Conservation (phyloP, 495 filamentous ascomycete species). For the Saxispiralis lemnorum region DNA sequence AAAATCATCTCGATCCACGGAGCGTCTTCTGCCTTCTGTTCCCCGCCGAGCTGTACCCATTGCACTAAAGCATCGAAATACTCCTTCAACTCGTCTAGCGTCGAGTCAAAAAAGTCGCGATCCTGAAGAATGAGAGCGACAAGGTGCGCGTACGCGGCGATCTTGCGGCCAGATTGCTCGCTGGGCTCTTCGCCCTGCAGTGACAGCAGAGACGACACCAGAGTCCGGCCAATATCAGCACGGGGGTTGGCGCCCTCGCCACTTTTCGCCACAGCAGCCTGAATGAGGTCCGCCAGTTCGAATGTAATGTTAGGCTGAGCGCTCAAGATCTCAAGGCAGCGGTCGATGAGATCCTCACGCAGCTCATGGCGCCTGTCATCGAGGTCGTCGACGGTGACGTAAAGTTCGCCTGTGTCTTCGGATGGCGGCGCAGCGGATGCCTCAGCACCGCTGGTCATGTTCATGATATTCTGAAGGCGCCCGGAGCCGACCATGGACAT, state of each 20-base stretch:
- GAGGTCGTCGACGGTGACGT: slow-evolving; percentile 61
- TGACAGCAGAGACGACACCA: slow-evolving; percentile 77
- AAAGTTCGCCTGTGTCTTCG: slow-evolving; percentile 6
- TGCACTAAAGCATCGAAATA: slow-evolving; percentile 55
- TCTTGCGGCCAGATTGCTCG: slow-evolving; percentile 54
- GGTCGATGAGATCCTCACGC: slow-evolving; percentile 64
- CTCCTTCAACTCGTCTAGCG: slow-evolving; percentile 57
- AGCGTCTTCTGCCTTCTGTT: slow-evolving; percentile 52
- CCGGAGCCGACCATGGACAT: slow-evolving; percentile 5
- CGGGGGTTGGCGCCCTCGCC: slow-evolving; percentile 44
- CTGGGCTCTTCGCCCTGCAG: slow-evolving; percentile 57
- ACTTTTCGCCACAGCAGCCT: slow-evolving; percentile 53
- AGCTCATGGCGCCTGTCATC: slow-evolving; percentile 58
- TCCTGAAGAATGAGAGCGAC: slow-evolving; percentile 76
- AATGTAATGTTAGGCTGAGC: slow-evolving; percentile 79
- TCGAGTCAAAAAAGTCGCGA: slow-evolving; percentile 59
- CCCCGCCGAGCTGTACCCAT: slow-evolving; percentile 61
- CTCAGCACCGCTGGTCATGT: neutral
- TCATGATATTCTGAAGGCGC: neutral
- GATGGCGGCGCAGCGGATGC: neutral
- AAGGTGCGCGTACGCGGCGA: slow-evolving; percentile 85
- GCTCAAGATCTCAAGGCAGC: slow-evolving; percentile 74
- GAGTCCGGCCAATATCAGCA: slow-evolving; percentile 60
- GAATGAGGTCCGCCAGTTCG: slow-evolving; percentile 74
- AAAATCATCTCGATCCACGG: slow-evolving; percentile 88